Percentiles rank a stretch among this genome's conserved stretches.
These are phyloP conservation scores for Leishmania martiniquensis DNA, from an alignment of 208 protist species.

Conservation along the genomic window DNA sequence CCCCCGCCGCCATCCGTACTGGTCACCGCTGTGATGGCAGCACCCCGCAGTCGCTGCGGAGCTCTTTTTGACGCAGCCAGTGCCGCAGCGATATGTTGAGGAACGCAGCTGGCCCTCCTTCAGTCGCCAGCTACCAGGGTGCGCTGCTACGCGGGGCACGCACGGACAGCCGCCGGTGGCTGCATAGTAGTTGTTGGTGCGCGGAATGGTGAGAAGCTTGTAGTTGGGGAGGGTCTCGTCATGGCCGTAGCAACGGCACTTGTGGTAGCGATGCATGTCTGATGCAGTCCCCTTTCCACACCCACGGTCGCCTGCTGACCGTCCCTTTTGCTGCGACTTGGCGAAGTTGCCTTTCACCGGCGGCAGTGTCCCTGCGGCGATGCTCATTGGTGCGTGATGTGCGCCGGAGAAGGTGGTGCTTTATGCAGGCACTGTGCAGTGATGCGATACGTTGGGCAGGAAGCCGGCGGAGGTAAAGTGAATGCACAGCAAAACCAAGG, in stretches of 20 bases:
- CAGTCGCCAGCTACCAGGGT: slow-evolving; percentile 72
- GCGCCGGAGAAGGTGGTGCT: background rate
- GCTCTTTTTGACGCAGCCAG: slow-evolving; percentile 43
- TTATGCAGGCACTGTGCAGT: background rate
- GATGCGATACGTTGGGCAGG: background rate
- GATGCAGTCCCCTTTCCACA: slow-evolving; percentile 1
- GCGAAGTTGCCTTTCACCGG: slow-evolving; percentile 21
- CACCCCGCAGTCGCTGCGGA: slow-evolving; percentile 25
- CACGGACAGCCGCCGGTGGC: slow-evolving; percentile 73
- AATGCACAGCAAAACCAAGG: background rate
- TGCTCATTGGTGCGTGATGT: slow-evolving; percentile 16
- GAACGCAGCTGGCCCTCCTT: slow-evolving; percentile 64
- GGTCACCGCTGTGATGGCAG: slow-evolving; percentile 58
- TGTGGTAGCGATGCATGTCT: slow-evolving; percentile 34
- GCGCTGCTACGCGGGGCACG: slow-evolving; percentile 63
- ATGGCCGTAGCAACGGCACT: slow-evolving; percentile 69
- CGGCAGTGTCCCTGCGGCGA: slow-evolving; percentile 11
- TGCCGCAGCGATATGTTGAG: slow-evolving; percentile 41
- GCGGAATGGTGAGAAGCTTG: slow-evolving; percentile 65
- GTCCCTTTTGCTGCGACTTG: slow-evolving; percentile 8
- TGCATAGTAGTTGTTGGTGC: slow-evolving; percentile 85
- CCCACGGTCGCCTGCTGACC: slow-evolving; percentile 8
- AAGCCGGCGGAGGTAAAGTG: background rate
- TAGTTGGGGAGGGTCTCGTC: slow-evolving; percentile 62
- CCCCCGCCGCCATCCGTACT: slow-evolving; percentile 68